Conservation (phyloP, 202 grass and related monocot species). For the Dendrocalamus latiflorus region DNA sequence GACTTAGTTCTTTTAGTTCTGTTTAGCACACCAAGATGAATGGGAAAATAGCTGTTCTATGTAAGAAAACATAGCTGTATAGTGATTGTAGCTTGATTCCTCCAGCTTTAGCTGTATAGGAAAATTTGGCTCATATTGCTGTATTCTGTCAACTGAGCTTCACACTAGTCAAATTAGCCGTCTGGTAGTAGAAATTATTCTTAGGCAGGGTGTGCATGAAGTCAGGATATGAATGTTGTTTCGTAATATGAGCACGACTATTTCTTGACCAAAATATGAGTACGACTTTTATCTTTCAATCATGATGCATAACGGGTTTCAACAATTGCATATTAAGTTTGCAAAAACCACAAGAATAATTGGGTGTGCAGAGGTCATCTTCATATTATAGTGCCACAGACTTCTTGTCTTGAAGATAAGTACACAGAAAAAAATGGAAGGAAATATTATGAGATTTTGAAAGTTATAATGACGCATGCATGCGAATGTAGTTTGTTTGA, state of each 20-base stretch:
- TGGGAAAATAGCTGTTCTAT: not conserved
- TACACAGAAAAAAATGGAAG: not conserved
- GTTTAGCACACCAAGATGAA: not conserved
- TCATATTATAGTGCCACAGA: not conserved
- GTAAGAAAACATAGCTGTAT: not conserved
- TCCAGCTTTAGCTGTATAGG: slow-evolving; percentile 17
- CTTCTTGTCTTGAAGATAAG: not conserved
- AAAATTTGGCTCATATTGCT: not conserved
- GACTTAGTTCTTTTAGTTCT: not conserved
- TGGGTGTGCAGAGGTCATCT: not conserved
- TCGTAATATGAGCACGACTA: not conserved
- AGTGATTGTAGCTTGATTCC: slow-evolving; percentile 9
- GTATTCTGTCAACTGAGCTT: not conserved
- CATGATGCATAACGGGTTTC: not conserved
- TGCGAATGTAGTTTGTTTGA: not conserved
- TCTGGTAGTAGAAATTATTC: not conserved
- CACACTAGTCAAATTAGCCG: slow-evolving; percentile 19
- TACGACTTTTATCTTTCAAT: not conserved
- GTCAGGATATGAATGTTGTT: not conserved
- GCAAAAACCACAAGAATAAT: not conserved
- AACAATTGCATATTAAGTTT: not conserved
- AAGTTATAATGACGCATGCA: not conserved
- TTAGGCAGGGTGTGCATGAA: not conserved
- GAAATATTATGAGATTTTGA: not conserved
- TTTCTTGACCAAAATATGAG: not conserved